These are phyloP conservation scores for Dysphania ambrosioides DNA, from an alignment of 148 eudicot genomes.

Conservation along the genomic window DNA sequence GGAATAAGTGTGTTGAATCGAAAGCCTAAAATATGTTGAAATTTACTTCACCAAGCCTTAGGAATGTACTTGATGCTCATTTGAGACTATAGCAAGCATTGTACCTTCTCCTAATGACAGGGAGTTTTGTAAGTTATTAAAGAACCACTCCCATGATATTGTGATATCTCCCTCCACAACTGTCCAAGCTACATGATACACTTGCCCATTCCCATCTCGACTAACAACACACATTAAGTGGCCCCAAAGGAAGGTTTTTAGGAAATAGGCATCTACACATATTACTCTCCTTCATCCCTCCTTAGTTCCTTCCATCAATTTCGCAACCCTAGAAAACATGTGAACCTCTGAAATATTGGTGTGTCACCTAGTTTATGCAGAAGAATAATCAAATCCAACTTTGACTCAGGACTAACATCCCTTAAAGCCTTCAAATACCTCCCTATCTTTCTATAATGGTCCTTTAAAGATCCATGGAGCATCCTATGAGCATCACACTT, in stretches of 20 bases:
- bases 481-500: too few relatives aligned
- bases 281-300: constrained; percentile 2
- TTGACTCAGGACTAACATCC: background rate
- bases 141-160: background rate
- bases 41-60: too few relatives aligned
- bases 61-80: too few relatives aligned
- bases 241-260: background rate
- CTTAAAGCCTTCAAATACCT: too few relatives aligned
- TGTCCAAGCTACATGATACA: background rate
- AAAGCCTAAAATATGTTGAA: too few relatives aligned
- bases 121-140: background rate
- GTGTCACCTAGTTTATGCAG: background rate
- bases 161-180: constrained; percentile 2
- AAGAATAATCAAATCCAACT: background rate
- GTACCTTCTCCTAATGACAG: background rate
- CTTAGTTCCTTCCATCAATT: background rate
- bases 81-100: too few relatives aligned
- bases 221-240: background rate
- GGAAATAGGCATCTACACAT: background rate
- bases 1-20: too few relatives aligned
- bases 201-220: constrained; percentile 1
- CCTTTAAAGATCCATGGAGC: too few relatives aligned
- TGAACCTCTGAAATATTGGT: background rate
- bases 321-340: background rate
- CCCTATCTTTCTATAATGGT: too few relatives aligned